Conservation (phyloP, 2,329 filamentous ascomycete genomes). For the Fusarium clavum region DNA sequence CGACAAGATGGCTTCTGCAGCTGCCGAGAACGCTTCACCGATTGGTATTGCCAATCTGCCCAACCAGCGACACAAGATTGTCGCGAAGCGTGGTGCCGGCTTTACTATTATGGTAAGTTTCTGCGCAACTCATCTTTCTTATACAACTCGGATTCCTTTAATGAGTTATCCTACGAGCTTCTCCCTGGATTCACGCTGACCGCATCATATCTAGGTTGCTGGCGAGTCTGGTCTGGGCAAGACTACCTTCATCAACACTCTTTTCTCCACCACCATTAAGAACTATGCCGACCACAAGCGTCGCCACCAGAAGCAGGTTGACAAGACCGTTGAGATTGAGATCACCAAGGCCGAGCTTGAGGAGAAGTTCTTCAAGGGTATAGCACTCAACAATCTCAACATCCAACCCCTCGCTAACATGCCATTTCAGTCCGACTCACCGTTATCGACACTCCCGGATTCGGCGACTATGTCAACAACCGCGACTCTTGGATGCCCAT, state of each 20-base stretch:
- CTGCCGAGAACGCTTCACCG: constrained; percentile 71
- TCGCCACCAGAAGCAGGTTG: constrained; percentile 98
- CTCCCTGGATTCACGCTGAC: constrained; percentile 22
- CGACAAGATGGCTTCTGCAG: constrained; percentile 65
- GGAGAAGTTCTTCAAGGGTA: constrained; percentile 99
- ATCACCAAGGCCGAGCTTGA: constrained; percentile 99
- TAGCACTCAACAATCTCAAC: constrained; percentile 12
- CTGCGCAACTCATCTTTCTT: background rate
- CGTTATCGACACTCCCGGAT: constrained; percentile 98
- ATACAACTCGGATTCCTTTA: background rate
- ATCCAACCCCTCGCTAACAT: constrained; percentile 34
- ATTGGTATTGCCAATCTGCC: constrained; percentile 81
- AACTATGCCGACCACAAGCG: constrained; percentile 99
- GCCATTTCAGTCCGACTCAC: constrained; percentile 84
- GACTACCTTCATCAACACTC: constrained; percentile 99
- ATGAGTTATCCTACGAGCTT: constrained; percentile 3
- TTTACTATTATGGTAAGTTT: constrained; percentile 96
- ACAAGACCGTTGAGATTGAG: constrained; percentile 99
- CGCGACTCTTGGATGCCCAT: constrained; percentile 99
- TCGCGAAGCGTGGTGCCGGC: constrained; percentile 87
- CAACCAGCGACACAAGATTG: constrained; percentile 81
- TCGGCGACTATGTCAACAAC: constrained; percentile 99
- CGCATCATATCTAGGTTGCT: constrained; percentile 75
- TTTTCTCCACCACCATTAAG: constrained; percentile 99
- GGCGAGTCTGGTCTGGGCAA: constrained; percentile 98